Evolutionary conservation across 441 rosid species (phyloP).

Genomic region (Populus hybrid): DNA sequence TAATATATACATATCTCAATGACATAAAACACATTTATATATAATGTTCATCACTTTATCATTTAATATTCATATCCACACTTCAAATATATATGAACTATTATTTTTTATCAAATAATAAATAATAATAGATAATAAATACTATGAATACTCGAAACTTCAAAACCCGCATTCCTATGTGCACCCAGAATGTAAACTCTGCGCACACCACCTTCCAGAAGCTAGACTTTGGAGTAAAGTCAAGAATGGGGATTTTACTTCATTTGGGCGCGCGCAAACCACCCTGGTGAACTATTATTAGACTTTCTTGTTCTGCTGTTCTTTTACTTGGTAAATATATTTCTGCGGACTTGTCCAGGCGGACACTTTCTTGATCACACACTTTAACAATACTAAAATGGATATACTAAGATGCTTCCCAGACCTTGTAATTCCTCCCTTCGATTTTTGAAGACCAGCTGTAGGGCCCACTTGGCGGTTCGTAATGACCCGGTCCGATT

Average conservation of each 20-base stretch:
- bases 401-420: constrained; percentile 60
- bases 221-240: neutral
- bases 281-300: constrained; percentile 3
- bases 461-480: constrained; percentile 53
- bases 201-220: neutral
- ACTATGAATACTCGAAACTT: too few relatives aligned
- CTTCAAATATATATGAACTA: too few relatives aligned
- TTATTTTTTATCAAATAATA: too few relatives aligned
- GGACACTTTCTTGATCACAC: neutral
- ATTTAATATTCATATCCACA: too few relatives aligned
- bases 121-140: too few relatives aligned
- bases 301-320: constrained; percentile 1
- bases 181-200: neutral
- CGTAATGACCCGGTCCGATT: constrained; percentile 85
- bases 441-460: constrained; percentile 61
- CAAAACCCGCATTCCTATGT: too few relatives aligned
- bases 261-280: neutral
- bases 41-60: too few relatives aligned
- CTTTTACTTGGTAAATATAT: constrained; percentile 14
- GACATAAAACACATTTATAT: too few relatives aligned
- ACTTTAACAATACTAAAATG: neutral
- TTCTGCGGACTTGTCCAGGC: neutral
- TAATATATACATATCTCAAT: too few relatives aligned
- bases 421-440: constrained; percentile 79
- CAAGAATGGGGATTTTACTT: constrained; percentile 8